Evolutionary conservation across 768 basidiomycete genomes (phyloP).

Genomic region (Sutorius australiensis): DNA sequence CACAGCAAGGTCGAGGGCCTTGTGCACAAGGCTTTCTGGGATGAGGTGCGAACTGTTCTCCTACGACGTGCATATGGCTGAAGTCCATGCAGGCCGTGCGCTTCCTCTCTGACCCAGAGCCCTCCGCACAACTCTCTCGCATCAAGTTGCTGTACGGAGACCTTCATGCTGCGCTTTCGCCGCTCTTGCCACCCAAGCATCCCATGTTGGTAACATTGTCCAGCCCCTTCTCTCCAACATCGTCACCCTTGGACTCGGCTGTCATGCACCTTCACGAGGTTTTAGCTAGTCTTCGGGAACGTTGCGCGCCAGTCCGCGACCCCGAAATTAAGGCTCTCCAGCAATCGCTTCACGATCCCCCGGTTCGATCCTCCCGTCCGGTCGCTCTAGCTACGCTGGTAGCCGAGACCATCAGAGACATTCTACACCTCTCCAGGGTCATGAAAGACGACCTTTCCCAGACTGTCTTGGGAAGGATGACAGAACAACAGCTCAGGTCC

Average conservation of each 20-base stretch:
- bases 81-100: conserved; percentile 46
- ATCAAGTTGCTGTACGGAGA: conserved; percentile 56
- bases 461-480: conserved; percentile 62
- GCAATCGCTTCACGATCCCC: conserved; percentile 32
- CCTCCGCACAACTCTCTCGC: conserved; percentile 56
- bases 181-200: conserved; percentile 58
- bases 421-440: conserved; percentile 50
- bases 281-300: conserved; percentile 47
- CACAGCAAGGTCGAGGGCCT: conserved; percentile 46
- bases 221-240: conserved; percentile 61
- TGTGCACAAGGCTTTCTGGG: conserved; percentile 70
- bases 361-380: conserved; percentile 20
- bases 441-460: conserved; percentile 70
- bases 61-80: conserved; percentile 12
- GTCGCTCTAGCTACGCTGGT: conserved; percentile 44
- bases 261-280: conserved; percentile 53
- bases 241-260: conserved; percentile 59
- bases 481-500: conserved; percentile 52
- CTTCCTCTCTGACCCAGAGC: conserved; percentile 53
- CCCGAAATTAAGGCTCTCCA: conserved; percentile 45
- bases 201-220: conserved; percentile 49
- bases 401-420: conserved; percentile 43
- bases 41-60: conserved; percentile 47
- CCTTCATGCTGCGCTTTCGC: conserved; percentile 44
- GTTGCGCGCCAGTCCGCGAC: conserved; percentile 69